Percentiles rank a stretch among this genome's conserved stretches.
Conservation (phyloP, 2,329 filamentous ascomycete species). For the Drechslerella stenobrocha region DNA sequence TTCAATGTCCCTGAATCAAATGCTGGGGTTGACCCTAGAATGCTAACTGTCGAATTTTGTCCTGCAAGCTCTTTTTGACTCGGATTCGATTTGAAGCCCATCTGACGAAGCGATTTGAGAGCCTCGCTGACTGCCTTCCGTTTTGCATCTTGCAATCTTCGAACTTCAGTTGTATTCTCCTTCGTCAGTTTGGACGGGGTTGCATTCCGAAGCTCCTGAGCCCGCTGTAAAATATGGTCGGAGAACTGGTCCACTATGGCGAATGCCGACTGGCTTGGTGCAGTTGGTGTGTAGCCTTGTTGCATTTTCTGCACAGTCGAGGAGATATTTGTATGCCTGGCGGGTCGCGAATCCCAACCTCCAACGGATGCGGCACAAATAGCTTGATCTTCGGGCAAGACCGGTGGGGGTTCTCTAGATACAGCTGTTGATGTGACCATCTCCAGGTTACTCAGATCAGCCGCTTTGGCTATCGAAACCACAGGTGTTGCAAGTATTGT, state of each 20-base stretch:
- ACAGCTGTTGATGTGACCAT: not conserved
- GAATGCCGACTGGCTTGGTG: slow-evolving; percentile 63
- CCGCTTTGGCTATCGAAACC: slow-evolving; percentile 56
- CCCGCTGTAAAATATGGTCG: slow-evolving; percentile 64
- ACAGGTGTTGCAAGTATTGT: slow-evolving; percentile 75
- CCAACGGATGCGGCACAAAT: slow-evolving; percentile 14
- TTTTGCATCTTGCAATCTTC: slow-evolving; percentile 89
- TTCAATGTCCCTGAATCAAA: slow-evolving; percentile 50
- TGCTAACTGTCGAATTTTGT: slow-evolving; percentile 70
- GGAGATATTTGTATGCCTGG: slow-evolving; percentile 70
- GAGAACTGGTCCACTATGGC: slow-evolving; percentile 55
- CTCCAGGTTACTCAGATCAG: slow-evolving; percentile 28
- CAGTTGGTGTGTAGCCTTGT: slow-evolving; percentile 59
- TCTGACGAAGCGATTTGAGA: slow-evolving; percentile 76
- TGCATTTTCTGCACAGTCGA: slow-evolving; percentile 74
- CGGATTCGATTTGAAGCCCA: slow-evolving; percentile 86
- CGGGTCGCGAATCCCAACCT: slow-evolving; percentile 29
- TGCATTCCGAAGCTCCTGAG: slow-evolving; percentile 71
- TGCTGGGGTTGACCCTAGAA: slow-evolving; percentile 66
- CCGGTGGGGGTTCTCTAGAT: slow-evolving; percentile 54
- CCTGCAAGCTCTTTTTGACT: slow-evolving; percentile 71
- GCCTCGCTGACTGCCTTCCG: slow-evolving; percentile 87
- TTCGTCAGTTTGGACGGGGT: slow-evolving; percentile 81
- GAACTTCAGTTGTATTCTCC: slow-evolving; percentile 69
- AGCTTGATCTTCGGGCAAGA: slow-evolving; percentile 55